Evolutionary conservation across 208 protist genomes (phyloP), one percentile per base, ranked within the genome.

Genomic region (Phytomonas sp.): DNA sequence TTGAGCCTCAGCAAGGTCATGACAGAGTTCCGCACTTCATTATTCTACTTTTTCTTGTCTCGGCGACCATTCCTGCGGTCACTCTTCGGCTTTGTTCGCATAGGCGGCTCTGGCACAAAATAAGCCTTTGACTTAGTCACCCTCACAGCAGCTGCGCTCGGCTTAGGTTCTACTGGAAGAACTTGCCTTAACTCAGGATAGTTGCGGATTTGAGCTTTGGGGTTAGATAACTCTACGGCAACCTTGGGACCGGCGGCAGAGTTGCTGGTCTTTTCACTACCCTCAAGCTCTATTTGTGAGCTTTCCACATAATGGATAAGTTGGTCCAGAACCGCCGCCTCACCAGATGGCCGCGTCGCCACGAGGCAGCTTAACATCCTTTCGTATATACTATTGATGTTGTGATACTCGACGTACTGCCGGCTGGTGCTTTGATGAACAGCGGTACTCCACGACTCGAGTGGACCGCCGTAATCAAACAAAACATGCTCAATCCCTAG

Each of bases 361-460:
- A 87, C 64, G 49, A 89, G 49, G 56, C 76, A 76, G 4, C 75
- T 67, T 23, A 91, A 68, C 73, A 94, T 79, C 60, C 81, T 75
- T 64, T 94, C 80, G 61, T 85, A 91, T 33, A 94, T 63, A 37
- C 81, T 81, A 32, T 88, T 78, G 49, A 94, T 74, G 40, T 71
- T 82, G 61, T 91, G 76, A 0, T 67, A 70, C 60, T 78, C 67
- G n/a, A 63, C 69, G 76, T 89, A 77, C 63, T 74, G 68, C 31
- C 71, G 74, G 33, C 67, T 14, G 59, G 23, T 37, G 26, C 29
- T 26, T 14, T 65, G 30, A 29, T 63, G 60, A 4, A 63, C 31
- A 23, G 31, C 60, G 60, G 60, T 34, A 29, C 30, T 30, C 30
- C 60, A 36, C 30, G 30, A 30, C 29, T 63, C 60, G 40, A 94